Evolutionary conservation across 225 moss, liverwort and hornwort genomes (phyloP).

Genomic region (Anthoceros angustus): DNA sequence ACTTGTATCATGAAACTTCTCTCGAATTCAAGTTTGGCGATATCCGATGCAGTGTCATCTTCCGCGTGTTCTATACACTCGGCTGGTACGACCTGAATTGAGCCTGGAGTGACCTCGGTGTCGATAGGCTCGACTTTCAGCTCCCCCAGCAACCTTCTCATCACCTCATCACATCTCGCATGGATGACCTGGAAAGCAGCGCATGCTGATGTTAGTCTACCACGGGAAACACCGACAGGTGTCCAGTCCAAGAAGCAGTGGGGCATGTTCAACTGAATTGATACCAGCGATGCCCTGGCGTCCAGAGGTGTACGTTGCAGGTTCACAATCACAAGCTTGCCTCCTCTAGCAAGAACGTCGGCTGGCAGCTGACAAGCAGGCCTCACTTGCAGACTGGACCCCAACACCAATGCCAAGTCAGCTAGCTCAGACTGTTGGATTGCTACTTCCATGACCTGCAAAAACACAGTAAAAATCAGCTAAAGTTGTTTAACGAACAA

Average conservation of each 20-base stretch:
- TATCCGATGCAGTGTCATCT: neutral
- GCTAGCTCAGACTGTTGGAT: conserved; percentile 61
- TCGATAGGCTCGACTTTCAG: conserved; percentile 16
- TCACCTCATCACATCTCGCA: conserved; percentile 73
- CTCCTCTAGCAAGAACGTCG: conserved; percentile 58
- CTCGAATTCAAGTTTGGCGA: neutral
- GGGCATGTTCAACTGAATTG: neutral
- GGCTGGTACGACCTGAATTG: neutral
- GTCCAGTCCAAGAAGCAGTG: neutral
- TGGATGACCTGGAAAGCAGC: conserved; percentile 50
- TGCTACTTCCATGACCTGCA: conserved; percentile 62
- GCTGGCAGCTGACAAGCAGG: conserved; percentile 93
- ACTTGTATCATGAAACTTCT: neutral
- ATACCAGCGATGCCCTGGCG: conserved; percentile 65
- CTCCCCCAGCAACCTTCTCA: conserved; percentile 61
- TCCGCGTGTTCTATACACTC: no score
- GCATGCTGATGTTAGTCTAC: neutral
- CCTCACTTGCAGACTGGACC: conserved; percentile 73
- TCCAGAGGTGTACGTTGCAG: conserved; percentile 73
- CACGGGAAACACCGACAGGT: neutral
- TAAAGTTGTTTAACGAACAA: no score
- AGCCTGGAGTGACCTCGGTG: neutral
- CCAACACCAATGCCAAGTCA: conserved; percentile 68
- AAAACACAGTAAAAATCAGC: neutral
- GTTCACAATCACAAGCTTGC: conserved; percentile 79